Base-by-base conservation (phyloP, 345 rosid species). In the Citropsis articulata region DNA sequence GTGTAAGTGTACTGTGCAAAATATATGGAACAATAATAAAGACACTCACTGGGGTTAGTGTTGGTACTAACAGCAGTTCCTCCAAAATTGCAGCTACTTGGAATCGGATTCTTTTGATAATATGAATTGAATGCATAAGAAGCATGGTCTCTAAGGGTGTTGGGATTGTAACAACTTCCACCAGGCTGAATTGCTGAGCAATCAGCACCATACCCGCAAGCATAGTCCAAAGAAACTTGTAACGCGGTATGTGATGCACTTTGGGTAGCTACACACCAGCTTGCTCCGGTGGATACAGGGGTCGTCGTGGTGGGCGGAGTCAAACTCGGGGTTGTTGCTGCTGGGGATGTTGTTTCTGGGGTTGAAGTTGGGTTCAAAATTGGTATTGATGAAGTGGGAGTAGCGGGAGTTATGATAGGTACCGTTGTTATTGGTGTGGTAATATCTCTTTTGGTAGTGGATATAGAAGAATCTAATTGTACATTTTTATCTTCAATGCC, bases 261-360 rank as follows among this genome's bases (percentile, higher is more conserved):
- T 71, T 83, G 91, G 87, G 87, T 90, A 24, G 98, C 97, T 1
- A 93, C 87, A 66, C 98, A 95, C 99, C 99, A 95, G 78, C 93
- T 91, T 10, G 79, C 84, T 19, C 86, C 89, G 7, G 81, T 42
- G 9, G 90, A 79, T 2, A 50, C 84, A 0, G 90, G 78, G 1
- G 85, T 48, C 6, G 75, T 64, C 8, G 77, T 35, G 8, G 83
- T 63, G 2, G 81, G 2, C 0, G 90, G 83, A 25, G 79, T 77
- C 2, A 75, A 55, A 40, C 56, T 56, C 7, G 90, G 85, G 8
- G 83, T 79, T 74, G 71, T 57, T 64, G 83, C 72, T 1, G 78
- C 40, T 0, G 90, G 87, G 3, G 91, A 68, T 25, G 74, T 19
- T 1, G 84, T 75, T 71, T 89, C 94, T 0, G 94, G 91, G 80